These are phyloP conservation scores for Cystobasidium sp. DNA, from an alignment of 1,284 basidiomycete genomes.

Conservation along the genomic window DNA sequence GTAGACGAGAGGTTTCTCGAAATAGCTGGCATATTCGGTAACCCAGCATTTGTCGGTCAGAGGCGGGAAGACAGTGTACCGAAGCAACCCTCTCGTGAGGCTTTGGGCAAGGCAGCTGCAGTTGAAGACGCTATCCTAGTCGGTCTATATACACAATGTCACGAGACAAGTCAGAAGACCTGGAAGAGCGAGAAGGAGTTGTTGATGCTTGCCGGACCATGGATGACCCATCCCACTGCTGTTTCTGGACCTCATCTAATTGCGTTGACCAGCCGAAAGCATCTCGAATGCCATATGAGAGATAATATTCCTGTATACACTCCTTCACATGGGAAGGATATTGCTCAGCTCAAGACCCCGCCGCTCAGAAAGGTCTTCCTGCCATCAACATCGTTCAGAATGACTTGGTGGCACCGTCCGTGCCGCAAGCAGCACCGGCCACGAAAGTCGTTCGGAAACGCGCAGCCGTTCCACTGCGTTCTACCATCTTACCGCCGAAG, in stretches of 20 bases:
- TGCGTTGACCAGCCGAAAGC: neutral
- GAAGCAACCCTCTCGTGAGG: constrained; percentile 7
- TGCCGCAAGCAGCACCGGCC: neutral
- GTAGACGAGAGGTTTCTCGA: neutral
- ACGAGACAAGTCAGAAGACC: constrained; percentile 19
- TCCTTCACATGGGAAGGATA: constrained; percentile 26
- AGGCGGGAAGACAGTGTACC: neutral
- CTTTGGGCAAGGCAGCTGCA: constrained; percentile 12
- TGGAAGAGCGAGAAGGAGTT: constrained; percentile 20
- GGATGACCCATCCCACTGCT: neutral
- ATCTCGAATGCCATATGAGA: neutral
- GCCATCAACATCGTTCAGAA: constrained; percentile 4
- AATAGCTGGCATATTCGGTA: constrained; percentile 9
- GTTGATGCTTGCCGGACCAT: constrained; percentile 1
- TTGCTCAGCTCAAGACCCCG: neutral
- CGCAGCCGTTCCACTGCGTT: neutral
- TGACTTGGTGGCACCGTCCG: neutral
- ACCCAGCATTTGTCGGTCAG: neutral
- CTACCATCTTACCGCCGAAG: neutral
- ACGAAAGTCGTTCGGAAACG: neutral
- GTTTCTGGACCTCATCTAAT: neutral
- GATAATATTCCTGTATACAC: constrained; percentile 13
- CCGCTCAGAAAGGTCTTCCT: constrained; percentile 5
- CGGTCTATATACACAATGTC: constrained; percentile 32
- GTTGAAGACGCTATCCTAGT: constrained; percentile 32